These are phyloP conservation scores for Wallacemonas sp. DNA, from an alignment of 208 protist species.

Conservation along the genomic window DNA sequence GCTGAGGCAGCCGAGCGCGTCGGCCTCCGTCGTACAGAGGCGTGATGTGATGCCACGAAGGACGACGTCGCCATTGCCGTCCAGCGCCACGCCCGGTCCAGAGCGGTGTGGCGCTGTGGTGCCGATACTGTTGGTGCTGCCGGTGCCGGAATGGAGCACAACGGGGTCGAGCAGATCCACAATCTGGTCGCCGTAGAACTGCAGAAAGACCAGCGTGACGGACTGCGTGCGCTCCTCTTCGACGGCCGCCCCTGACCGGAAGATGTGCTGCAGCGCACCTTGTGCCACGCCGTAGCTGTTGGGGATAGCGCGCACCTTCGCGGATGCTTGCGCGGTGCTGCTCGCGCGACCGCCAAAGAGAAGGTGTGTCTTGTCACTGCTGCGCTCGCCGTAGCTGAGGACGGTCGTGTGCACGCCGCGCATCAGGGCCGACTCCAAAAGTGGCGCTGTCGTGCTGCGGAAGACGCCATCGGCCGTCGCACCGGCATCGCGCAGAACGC, in stretches of 20 bases:
- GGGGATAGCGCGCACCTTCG: not conserved
- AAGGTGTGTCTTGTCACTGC: conserved; percentile 66
- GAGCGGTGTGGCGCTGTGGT: too few relatives aligned
- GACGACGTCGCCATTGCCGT: conserved; percentile 31
- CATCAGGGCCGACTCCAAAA: conserved; percentile 17
- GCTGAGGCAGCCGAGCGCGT: conserved; percentile 82
- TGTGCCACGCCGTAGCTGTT: conserved; percentile 60
- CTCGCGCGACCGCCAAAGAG: conserved; percentile 52
- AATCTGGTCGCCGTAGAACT: conserved; percentile 79
- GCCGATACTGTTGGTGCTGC: not conserved
- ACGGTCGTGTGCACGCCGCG: conserved; percentile 56
- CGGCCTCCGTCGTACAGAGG: conserved; percentile 59
- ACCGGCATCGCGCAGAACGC: conserved; percentile 41
- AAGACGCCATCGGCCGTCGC: conserved; percentile 11
- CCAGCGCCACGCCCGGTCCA: conserved; percentile 31
- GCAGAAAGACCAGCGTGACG: conserved; percentile 62
- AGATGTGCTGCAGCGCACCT: conserved; percentile 67
- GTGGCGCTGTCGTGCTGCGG: not conserved
- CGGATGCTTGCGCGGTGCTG: too few relatives aligned
- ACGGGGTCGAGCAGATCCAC: conserved; percentile 53
- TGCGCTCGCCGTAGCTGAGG: conserved; percentile 67
- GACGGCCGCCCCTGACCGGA: conserved; percentile 34
- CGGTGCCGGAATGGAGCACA: not conserved
- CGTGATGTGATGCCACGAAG: conserved; percentile 41
- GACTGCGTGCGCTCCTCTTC: conserved; percentile 46